These are phyloP conservation scores for Podila horticola DNA, from an alignment of 192 early-diverging fungal genomes.

Conservation along the genomic window DNA sequence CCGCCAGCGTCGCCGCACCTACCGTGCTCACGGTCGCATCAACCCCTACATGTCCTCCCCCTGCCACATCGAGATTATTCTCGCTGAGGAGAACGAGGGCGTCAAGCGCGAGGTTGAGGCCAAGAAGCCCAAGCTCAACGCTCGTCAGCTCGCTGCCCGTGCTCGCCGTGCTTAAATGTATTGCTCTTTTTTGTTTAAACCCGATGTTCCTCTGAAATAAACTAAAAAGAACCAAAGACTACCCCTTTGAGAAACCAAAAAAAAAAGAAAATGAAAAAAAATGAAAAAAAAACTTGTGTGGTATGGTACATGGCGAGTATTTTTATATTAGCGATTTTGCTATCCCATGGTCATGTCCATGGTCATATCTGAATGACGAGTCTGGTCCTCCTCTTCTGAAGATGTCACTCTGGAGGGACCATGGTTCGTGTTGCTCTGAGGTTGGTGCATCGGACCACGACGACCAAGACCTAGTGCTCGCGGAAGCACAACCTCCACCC, in stretches of 20 bases:
- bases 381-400: constrained; percentile 25
- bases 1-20: constrained; percentile 96
- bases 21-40: constrained; percentile 94
- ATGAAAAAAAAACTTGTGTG: background rate
- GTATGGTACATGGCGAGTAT: background rate
- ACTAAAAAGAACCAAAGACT: background rate
- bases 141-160: constrained; percentile 64
- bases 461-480: too few species aligned
- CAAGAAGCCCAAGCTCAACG: constrained; percentile 64
- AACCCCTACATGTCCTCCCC: constrained; percentile 94
- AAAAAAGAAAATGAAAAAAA: background rate
- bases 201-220: background rate
- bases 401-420: background rate
- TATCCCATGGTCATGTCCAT: constrained; percentile 12
- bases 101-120: constrained; percentile 78
- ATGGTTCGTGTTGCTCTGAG: too few species aligned
- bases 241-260: background rate
- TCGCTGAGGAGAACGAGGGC: constrained; percentile 88
- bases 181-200: constrained; percentile 58
- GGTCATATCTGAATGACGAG: constrained; percentile 38
- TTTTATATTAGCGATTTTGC: background rate
- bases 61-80: constrained; percentile 96
- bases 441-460: too few species aligned
- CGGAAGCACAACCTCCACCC: too few species aligned
- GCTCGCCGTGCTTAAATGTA: constrained; percentile 70